A percentile compares a stretch with the other conserved stretches of the same genome.
Evolutionary conservation across 2,329 filamentous ascomycete species (phyloP).

Genomic region (Diaporthe helianthi): DNA sequence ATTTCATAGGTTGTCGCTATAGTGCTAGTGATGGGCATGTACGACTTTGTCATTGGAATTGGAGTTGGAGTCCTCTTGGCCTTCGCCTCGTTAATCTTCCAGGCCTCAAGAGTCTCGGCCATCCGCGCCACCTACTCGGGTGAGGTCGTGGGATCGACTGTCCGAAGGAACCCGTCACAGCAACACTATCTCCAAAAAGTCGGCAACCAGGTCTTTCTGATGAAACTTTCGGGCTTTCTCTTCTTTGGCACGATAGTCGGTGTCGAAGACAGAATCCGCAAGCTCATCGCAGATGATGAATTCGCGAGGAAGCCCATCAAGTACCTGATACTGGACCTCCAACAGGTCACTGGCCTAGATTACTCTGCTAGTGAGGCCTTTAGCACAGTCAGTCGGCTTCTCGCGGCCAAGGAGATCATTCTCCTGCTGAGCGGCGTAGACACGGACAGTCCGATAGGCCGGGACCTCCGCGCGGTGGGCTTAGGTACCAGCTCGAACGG

Average conservation of each 20-base stretch:
- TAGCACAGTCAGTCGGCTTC: constrained; percentile 85
- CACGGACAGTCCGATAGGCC: constrained; percentile 76
- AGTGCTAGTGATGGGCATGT: constrained; percentile 93
- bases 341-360: constrained; percentile 89
- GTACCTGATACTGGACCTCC: constrained; percentile 88
- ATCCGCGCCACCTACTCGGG: constrained; percentile 91
- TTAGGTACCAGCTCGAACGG: constrained; percentile 70
- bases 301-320: constrained; percentile 82
- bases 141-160: constrained; percentile 87
- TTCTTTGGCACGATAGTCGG: constrained; percentile 98
- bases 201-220: constrained; percentile 85
- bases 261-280: constrained; percentile 87
- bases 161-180: constrained; percentile 88
- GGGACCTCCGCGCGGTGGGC: constrained; percentile 82
- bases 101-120: constrained; percentile 88
- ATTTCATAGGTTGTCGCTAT: constrained; percentile 74
- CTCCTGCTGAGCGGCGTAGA: constrained; percentile 86
- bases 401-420: constrained; percentile 78
- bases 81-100: constrained; percentile 88
- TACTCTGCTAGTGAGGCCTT: constrained; percentile 97
- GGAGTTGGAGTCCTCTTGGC: constrained; percentile 90
- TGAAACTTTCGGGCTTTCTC: constrained; percentile 93
- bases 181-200: constrained; percentile 85
- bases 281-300: constrained; percentile 80
- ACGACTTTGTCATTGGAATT: constrained; percentile 96